Evolutionary conservation across 2,329 filamentous ascomycete species (phyloP).

Genomic region (Dendrostoma leiphaemia): DNA sequence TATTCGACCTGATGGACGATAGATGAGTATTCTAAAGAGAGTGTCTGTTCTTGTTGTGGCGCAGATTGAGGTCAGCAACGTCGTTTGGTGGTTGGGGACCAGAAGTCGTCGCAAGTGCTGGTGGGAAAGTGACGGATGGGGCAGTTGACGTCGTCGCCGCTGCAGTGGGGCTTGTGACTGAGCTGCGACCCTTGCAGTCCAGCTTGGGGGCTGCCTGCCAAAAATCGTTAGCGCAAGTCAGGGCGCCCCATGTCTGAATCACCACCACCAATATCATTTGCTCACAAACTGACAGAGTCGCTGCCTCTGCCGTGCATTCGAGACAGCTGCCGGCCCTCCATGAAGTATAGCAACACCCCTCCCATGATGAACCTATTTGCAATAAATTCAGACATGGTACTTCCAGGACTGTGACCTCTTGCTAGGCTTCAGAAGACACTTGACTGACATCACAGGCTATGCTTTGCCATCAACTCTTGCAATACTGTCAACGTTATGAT

Average conservation of each 20-base stretch:
- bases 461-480: no score
- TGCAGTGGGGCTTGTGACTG: neutral
- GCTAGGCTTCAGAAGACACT: no score
- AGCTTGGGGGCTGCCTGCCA: neutral
- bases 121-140: neutral
- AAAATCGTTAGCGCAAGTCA: neutral
- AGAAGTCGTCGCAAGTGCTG: neutral
- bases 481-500: no score
- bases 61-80: neutral
- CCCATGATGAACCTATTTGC: no score
- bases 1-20: neutral
- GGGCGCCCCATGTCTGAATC: neutral
- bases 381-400: no score
- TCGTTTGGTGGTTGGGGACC: neutral
- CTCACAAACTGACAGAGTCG: no score
- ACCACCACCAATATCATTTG: no score
- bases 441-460: no score
- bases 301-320: no score
- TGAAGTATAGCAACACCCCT: no score
- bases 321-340: neutral
- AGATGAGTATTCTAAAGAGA: neutral
- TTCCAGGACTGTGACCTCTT: no score
- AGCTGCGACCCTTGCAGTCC: neutral
- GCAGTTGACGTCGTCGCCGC: conserved; percentile 3
- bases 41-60: neutral